Conservation (phyloP, 805 yeast genomes). For the Metschnikowia arizonensis region DNA sequence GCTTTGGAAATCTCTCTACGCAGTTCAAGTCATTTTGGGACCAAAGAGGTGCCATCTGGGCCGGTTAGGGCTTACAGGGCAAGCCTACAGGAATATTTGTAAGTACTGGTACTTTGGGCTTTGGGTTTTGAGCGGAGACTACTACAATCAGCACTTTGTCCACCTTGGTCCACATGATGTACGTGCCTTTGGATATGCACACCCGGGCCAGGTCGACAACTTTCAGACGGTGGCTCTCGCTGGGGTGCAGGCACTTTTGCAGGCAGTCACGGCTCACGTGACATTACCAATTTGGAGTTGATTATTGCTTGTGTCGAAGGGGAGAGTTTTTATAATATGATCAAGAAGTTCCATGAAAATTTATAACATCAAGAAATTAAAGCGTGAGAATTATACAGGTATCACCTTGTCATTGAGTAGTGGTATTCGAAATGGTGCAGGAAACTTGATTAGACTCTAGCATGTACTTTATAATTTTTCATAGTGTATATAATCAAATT, state of each 20-base stretch:
- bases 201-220: slow-evolving; percentile 51
- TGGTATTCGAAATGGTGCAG: too few species aligned
- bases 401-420: too few species aligned
- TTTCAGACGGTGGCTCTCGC: slow-evolving; percentile 75
- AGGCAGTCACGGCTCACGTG: slow-evolving; percentile 71
- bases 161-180: slow-evolving; percentile 61
- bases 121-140: slow-evolving; percentile 76
- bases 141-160: slow-evolving; percentile 60
- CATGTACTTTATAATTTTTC: too few species aligned
- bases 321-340: slow-evolving; percentile 47
- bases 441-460: too few species aligned
- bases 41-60: slow-evolving; percentile 74
- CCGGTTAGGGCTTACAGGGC: slow-evolving; percentile 61
- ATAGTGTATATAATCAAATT: too few species aligned
- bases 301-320: slow-evolving; percentile 69
- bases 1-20: slow-evolving; percentile 72
- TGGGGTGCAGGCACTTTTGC: slow-evolving; percentile 88
- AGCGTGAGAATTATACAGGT: too few species aligned
- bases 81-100: slow-evolving; percentile 72
- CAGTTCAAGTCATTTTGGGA: slow-evolving; percentile 79
- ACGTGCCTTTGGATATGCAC: slow-evolving; percentile 69
- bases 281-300: slow-evolving; percentile 59
- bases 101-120: slow-evolving; percentile 69
- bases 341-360: slow-evolving; percentile 23
- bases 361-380: too few species aligned